Evolutionary conservation across 1,284 basidiomycete genomes (phyloP).

Genomic region (Anthracocystis walkeri): DNA sequence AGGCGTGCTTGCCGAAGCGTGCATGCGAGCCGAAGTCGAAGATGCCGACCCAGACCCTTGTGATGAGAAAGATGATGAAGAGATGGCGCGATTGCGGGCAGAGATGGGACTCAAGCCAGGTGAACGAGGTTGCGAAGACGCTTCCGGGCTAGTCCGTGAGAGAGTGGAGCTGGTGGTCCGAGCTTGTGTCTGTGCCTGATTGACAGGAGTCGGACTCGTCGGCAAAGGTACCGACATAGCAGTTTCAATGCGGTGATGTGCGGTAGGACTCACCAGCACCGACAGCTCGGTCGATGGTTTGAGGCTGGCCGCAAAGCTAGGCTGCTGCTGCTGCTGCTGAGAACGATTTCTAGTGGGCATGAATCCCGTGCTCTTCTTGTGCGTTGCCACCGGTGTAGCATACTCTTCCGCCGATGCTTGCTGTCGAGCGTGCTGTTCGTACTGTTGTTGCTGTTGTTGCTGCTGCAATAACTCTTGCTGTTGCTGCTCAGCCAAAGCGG

Average conservation of each 20-base stretch:
- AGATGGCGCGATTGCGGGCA: conserved; percentile 31
- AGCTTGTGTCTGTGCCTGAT: conserved; percentile 4
- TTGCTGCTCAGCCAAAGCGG: conserved; percentile 22
- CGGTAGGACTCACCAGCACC: conserved; percentile 33
- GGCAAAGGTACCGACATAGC: conserved; percentile 41
- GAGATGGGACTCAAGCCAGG: conserved; percentile 26
- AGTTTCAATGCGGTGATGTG: conserved; percentile 37
- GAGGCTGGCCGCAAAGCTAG: conserved; percentile 1
- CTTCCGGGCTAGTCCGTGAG: conserved; percentile 15
- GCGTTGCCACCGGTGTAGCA: conserved; percentile 27
- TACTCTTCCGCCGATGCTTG: conserved; percentile 16
- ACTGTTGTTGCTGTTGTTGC: conserved; percentile 21
- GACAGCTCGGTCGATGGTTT: conserved; percentile 27
- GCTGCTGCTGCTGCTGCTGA: conserved; percentile 20
- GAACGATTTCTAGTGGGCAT: conserved; percentile 33
- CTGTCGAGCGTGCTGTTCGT: conserved; percentile 3
- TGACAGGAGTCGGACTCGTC: conserved; percentile 32
- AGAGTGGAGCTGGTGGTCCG: conserved; percentile 12
- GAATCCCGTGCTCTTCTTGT: conserved; percentile 32
- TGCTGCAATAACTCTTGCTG: conserved; percentile 11
- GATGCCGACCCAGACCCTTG: conserved; percentile 32
- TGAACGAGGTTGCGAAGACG: conserved; percentile 27
- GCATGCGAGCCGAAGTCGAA: conserved; percentile 15
- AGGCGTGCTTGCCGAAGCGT: conserved; percentile 12
- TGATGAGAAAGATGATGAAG: conserved; percentile 42